Evolutionary conservation across 768 basidiomycete species (phyloP), one percentile per base, ranked within the genome.

Genomic region (Kwoniella dejecticola): DNA sequence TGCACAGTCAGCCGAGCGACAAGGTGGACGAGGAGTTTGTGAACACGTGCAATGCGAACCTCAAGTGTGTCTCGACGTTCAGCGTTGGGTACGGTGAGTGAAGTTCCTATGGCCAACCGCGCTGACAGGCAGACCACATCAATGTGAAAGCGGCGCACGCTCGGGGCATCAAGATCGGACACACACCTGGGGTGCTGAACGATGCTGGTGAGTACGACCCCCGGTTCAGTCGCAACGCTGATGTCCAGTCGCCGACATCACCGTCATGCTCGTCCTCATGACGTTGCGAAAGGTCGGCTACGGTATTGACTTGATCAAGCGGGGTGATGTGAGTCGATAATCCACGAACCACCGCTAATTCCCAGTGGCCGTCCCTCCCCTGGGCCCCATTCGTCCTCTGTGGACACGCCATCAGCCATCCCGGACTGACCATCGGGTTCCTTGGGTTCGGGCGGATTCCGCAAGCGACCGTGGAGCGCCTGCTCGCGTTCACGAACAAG

Each of bases 371-470:
- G 1, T 78, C 78, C 38, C 84, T 84, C 64, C 82, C 82, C 21
- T 98, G 93, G 89, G 80, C 86, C 0, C 95, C 94, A 0, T 93
- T 91, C 79, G 80, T 82, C 12, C 85, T 94, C 67, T 91, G 90
- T 67, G 94, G 95, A 0, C 89, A 77, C 6, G 70, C 75, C 2
- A 66, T 81, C 56, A 64, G 65, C 17, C 65, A 72, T 8, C 77
- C 79, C 15, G 64, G 60, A 21, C 57, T 77, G 26, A 94, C 87
- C 0, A 85, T 87, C 1, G 93, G 91, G 0, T 96, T 98, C 81
- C 82, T 98, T 30, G 96, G 96, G 12, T 97, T 98, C 69, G 95
- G 95, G 5, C 86, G 95, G 24, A 98, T 98, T 68, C 86, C 92
- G 0, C 90, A 93, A 70, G 88, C 88, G 21, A 89, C 88, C 0